These are phyloP conservation scores for Hericium coralloides DNA, from an alignment of 768 basidiomycete species.

Conservation along the genomic window DNA sequence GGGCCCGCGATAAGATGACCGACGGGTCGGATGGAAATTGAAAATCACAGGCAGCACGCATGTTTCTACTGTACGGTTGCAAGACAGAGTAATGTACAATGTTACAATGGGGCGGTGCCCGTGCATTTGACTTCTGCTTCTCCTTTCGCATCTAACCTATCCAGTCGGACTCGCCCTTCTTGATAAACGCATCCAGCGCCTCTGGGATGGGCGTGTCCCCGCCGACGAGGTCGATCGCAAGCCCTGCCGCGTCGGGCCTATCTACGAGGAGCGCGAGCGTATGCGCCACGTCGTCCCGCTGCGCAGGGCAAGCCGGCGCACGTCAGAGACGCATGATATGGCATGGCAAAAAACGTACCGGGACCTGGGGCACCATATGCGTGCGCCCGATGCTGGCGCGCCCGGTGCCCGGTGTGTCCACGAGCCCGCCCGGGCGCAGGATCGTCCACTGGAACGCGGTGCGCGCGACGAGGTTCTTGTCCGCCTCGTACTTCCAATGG, in stretches of 20 bases:
- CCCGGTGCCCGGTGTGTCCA: conserved; percentile 40
- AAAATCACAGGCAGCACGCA: background rate
- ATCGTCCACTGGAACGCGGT: conserved; percentile 58
- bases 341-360: conserved; percentile 27
- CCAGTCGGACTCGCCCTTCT: conserved; percentile 35
- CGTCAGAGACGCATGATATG: background rate
- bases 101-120: background rate
- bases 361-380: conserved; percentile 36
- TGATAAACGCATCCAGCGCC: conserved; percentile 40
- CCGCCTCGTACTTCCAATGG: conserved; percentile 35
- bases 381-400: conserved; percentile 45
- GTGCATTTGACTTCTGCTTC: background rate
- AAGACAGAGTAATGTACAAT: background rate
- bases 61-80: background rate
- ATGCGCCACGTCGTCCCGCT: conserved; percentile 54
- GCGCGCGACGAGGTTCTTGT: conserved; percentile 34
- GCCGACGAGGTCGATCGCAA: conserved; percentile 52
- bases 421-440: conserved; percentile 54
- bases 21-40: background rate
- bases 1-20: conserved; percentile 27
- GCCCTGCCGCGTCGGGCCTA: conserved; percentile 43
- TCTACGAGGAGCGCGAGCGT: conserved; percentile 38
- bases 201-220: conserved; percentile 38
- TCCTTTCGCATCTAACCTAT: conserved; percentile 4
- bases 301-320: background rate